Evolutionary conservation across 2,329 filamentous ascomycete species (phyloP).

Genomic region (Colletotrichum gloeosporioides): DNA sequence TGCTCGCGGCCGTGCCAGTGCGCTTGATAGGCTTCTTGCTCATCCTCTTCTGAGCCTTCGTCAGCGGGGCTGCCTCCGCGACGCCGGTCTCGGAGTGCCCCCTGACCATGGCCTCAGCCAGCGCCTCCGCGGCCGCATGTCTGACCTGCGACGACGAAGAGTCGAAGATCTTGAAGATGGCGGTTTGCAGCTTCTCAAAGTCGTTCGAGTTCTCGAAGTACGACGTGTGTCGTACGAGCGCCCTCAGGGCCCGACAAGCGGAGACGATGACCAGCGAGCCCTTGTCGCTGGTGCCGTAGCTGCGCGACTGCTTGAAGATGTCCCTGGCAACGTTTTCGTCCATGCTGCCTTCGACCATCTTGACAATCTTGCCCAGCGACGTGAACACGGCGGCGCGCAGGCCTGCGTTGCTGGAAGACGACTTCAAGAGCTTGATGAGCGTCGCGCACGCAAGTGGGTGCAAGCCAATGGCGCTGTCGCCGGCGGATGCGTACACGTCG

Average conservation of each 20-base stretch:
- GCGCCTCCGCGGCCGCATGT: conserved; percentile 84
- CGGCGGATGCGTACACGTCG: conserved; percentile 88
- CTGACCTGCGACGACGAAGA: conserved; percentile 76
- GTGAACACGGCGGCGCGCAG: conserved; percentile 79
- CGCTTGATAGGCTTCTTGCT: conserved; percentile 65
- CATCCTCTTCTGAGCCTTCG: conserved; percentile 74
- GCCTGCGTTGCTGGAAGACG: conserved; percentile 79
- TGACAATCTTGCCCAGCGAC: conserved; percentile 76
- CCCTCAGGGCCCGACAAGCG: conserved; percentile 80
- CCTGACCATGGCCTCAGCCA: conserved; percentile 84
- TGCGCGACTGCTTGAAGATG: conserved; percentile 90
- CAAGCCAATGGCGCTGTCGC: conserved; percentile 88
- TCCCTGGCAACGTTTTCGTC: conserved; percentile 89
- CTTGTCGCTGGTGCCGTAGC: conserved; percentile 79
- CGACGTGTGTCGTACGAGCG: conserved; percentile 72
- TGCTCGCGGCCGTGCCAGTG: conserved; percentile 63
- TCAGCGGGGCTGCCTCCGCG: conserved; percentile 50
- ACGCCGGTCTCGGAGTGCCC: conserved; percentile 70
- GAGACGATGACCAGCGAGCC: conserved; percentile 79
- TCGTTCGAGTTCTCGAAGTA: conserved; percentile 91
- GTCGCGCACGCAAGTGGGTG: conserved; percentile 76
- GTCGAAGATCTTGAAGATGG: conserved; percentile 87
- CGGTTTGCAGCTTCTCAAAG: conserved; percentile 85
- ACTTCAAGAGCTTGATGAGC: conserved; percentile 80
- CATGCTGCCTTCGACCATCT: conserved; percentile 76